Base-by-base conservation (phyloP, 1,284 basidiomycete genomes). In the Naganishia albida region DNA sequence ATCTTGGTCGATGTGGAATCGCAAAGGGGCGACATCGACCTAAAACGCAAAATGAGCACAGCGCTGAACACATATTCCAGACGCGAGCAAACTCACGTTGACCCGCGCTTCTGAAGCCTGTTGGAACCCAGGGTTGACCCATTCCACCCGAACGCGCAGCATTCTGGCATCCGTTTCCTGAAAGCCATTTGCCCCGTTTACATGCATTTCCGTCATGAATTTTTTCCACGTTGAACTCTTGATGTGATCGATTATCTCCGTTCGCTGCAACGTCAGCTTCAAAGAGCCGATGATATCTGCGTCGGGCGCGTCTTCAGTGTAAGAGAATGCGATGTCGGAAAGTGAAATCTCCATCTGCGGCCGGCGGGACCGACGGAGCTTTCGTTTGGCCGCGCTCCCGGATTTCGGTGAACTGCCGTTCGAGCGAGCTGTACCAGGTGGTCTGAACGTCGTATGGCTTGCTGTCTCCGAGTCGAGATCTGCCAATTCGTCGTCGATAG, bases 191-290 rank as follows among this genome's bases (percentile, higher is more conserved):
- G 85, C 7, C 25, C 26, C 46, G 25, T 49, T 46, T 28, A 42
- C 42, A 6, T 48, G 55, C 62, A 64, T 83, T 65, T 87, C 86
- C 1, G 93, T 95, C 66, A 99, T 80, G 77, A 99, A 99, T 74
- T 93, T 97, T 77, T 88, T 89, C 96, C 96, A 99, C 0, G 95
- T 98, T 12, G 94, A 97, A 0, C 94, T 94, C 81, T 92, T 93
- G 82, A 99, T 92, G 74, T 97, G 93, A 79, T 99, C 95, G 62
- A 98, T 81, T 68, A 99, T 96, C 77, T 96, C 92, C 52, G 92
- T 72, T 70, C 38, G 43, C 15, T 59, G 46, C 15, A 62, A 13
- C 1, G 52, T 53, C 20, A 48, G n/a, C 23, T 48, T 43, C n/a
- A 50, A 39, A 34, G 48, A 52, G 25, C 57, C 40, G 38, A 52